Evolutionary conservation across 306 rosid genomes (phyloP), one percentile per base, ranked within the genome.

Genomic region (Quercus variabilis): DNA sequence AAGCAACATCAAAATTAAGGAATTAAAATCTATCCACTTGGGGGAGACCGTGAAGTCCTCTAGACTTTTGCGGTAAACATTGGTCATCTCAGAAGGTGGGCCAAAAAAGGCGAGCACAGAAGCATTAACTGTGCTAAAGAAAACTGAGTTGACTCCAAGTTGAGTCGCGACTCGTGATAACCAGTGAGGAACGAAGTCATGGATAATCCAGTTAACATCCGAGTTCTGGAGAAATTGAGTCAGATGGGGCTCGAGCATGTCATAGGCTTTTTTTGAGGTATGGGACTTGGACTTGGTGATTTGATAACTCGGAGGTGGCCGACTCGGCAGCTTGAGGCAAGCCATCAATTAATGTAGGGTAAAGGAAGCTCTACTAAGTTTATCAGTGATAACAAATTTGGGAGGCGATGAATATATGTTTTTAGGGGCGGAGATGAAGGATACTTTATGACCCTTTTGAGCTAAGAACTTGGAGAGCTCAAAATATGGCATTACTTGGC

Each of bases 401-500:
- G 52, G 69, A 82, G 60, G 43, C 75, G 75, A 5, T 25, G 35
- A 55, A 74, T 23, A 23, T 23, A 23, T 59, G 83, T 79, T 83
- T 56, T 79, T 75, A 20, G 83, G 86, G 64, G 83, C 75, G 33
- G 78, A 75, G 30, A 83, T 75, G 75, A 35, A 83, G 58, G 78
- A 69, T 35, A 70, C 41, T 46, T 51, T 57, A 17, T 83, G 86
- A 74, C 80, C 86, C 78, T 74, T 59, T 69, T 83, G 75, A 75
- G 83, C 83, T 26, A 75, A 80, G 78, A 75, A 75, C 6, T 26
- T 75, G 74, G 80, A 74, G 71, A 83, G 46, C 49, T 78, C 31
- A 20, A 83, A 51, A 64, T 18, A 83, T 31, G 83, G 81, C 69
- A 71, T 59, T 1, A 83, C 10, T 55, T 79, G 86, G 49, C 83